Conservation (phyloP, 2,329 filamentous ascomycete species). For the Aspergillus phoenicis region DNA sequence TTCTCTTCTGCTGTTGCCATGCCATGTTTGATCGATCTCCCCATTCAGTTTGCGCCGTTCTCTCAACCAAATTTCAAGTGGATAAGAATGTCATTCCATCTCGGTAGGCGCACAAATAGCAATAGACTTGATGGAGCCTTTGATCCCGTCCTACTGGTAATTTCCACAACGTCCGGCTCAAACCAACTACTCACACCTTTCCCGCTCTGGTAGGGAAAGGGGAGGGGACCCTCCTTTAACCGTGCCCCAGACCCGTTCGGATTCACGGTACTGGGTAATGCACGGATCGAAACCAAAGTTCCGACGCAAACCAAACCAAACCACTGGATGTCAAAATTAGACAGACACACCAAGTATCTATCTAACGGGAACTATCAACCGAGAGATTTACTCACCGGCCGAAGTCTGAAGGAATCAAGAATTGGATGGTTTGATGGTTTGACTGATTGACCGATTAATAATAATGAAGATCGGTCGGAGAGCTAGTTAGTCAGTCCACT, state of each 20-base stretch:
- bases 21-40: neutral
- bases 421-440: neutral
- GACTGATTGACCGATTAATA: neutral
- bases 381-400: neutral
- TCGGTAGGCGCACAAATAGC: neutral
- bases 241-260: constrained; percentile 7
- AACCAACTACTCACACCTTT: neutral
- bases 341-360: too few relatives aligned
- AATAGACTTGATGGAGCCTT: neutral
- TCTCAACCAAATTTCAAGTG: too few relatives aligned
- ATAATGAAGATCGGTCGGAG: neutral
- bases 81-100: too few relatives aligned
- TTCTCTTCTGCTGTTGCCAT: too few relatives aligned
- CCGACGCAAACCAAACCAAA: neutral
- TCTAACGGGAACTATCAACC: constrained; percentile 1
- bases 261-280: constrained; percentile 9
- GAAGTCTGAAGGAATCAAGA: neutral
- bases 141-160: neutral
- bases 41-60: neutral
- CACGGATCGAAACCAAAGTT: constrained; percentile 5
- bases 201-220: neutral
- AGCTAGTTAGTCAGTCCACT: too few relatives aligned
- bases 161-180: constrained; percentile 1
- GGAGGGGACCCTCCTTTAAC: neutral
- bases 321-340: too few relatives aligned